These are phyloP conservation scores for Paramecium sonneborni DNA, from an alignment of 73 alveolate species.

Conservation along the genomic window DNA sequence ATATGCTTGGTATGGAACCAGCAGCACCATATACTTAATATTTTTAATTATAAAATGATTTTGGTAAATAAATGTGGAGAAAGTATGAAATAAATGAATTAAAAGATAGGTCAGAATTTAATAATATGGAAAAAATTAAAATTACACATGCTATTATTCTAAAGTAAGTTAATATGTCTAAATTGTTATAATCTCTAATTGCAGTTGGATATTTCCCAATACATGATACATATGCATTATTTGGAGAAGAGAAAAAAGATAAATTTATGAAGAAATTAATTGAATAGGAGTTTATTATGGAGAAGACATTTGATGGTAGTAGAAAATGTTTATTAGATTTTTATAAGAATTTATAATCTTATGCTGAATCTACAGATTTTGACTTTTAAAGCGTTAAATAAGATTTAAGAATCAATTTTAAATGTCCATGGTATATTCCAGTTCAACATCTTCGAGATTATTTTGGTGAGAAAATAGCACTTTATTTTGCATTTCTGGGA, in stretches of 20 bases:
- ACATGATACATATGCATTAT: constrained; percentile 53
- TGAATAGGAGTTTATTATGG: background rate
- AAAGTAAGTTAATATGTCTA: constrained; percentile 16
- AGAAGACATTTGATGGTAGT: constrained; percentile 18
- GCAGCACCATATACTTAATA: constrained; percentile 53
- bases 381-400: constrained; percentile 48
- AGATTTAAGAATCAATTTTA: constrained; percentile 16
- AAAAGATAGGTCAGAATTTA: constrained; percentile 54
- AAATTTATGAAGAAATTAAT: constrained; percentile 18
- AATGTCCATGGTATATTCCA: constrained; percentile 57
- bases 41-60: constrained; percentile 23
- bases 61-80: constrained; percentile 59
- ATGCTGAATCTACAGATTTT: constrained; percentile 61
- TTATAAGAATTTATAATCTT: background rate
- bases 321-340: background rate
- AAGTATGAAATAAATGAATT: constrained; percentile 63
- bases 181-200: background rate
- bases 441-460: constrained; percentile 56
- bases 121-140: constrained; percentile 61
- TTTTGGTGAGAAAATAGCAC: constrained; percentile 58
- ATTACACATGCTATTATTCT: constrained; percentile 40
- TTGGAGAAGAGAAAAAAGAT: constrained; percentile 34
- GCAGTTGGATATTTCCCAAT: constrained; percentile 47
- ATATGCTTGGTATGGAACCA: constrained; percentile 50
- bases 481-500: constrained; percentile 45